Evolutionary conservation across 371 early-diverging fungal genomes (phyloP), one percentile per base, ranked within the genome.

Genomic region (Mucor circinelloides): DNA sequence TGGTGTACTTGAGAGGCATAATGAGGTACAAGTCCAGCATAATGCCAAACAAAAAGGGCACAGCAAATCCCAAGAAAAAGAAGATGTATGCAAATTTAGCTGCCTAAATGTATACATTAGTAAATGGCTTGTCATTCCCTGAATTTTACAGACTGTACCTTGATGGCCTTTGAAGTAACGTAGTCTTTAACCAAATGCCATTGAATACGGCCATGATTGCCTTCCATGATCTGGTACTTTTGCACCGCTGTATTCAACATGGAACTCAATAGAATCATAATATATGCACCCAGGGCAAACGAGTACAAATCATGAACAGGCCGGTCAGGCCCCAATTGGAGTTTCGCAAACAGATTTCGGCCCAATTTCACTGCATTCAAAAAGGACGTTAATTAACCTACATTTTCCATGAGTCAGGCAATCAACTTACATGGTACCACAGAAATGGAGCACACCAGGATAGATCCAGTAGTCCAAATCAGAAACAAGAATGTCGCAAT

Each of bases 251-350:
- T 31, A 19, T 71, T 71, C 19, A 71, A 60, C 12, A 58, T 48
- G 27, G 60, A 63, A 19, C 67, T 63, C 46, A 71, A 13, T 9
- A 55, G 15, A 27, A 71, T 67, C 72, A 71, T 71, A 4, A 67
- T 25, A 54, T 42, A 67, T 4, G 72, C 64, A 1, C 72, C 72
- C 9, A 64, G 9, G 8, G 61, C 59, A 70, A 86, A 79, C 8
- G 85, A 67, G 52, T 88, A 88, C 8, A 83, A 57, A 54, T 88
- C 88, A 66, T 88, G 87, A 9, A 85, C 73, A 10, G 68, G 68
- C 0, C 61, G 60, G 3, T 73, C 58, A 17, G 70, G 31, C 0
- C 63, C 58, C 10, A 79, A 55, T 21, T 54, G 30, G 1, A 77
- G 63, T 7, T 59, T 54, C 21, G 72, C 64, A 60, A 84, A 68